phyloP scores from a whole-genome alignment of 1,139 yeast species.

The Zygoascus sp. region DNA sequence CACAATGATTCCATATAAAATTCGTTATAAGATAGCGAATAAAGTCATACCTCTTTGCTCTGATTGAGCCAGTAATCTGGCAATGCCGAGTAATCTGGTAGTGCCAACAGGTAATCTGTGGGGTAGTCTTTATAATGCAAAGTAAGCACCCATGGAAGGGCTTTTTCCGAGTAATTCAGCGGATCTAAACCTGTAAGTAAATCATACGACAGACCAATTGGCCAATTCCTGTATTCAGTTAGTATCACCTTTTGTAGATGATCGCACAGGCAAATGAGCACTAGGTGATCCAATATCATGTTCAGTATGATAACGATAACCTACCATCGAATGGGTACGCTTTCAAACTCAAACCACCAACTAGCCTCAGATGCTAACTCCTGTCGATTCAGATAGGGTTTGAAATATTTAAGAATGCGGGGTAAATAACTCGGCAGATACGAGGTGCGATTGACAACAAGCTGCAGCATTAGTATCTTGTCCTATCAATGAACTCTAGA shows the following conservation, averaged over 20 bases:
- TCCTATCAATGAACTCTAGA: neutral
- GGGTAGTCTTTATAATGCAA: slow-evolving; percentile 51
- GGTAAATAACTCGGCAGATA: slow-evolving; percentile 54
- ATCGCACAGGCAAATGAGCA: too few species aligned
- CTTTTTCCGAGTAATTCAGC: slow-evolving; percentile 13
- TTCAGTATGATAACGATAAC: too few species aligned
- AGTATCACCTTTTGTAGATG: too few species aligned
- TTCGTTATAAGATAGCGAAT: neutral
- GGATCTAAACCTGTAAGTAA: slow-evolving; percentile 41
- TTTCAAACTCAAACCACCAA: slow-evolving; percentile 69
- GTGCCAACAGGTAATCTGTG: slow-evolving; percentile 48
- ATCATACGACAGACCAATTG: slow-evolving; percentile 70
- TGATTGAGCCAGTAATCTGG: slow-evolving; percentile 64
- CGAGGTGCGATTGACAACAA: slow-evolving; percentile 43
- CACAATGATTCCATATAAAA: neutral
- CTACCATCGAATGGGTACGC: slow-evolving; percentile 58
- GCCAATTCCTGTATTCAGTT: slow-evolving; percentile 63
- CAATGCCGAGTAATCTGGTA: slow-evolving; percentile 35
- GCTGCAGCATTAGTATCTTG: slow-evolving; percentile 19
- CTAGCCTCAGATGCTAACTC: slow-evolving; percentile 32
- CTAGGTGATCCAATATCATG: too few species aligned
- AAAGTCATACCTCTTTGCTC: slow-evolving; percentile 65
- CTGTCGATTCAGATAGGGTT: slow-evolving; percentile 37
- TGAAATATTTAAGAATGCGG: slow-evolving; percentile 43
- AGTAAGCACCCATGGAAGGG: slow-evolving; percentile 47